phyloP scores from a whole-genome alignment of 768 basidiomycete genomes.

The Pisolithus sp. region DNA sequence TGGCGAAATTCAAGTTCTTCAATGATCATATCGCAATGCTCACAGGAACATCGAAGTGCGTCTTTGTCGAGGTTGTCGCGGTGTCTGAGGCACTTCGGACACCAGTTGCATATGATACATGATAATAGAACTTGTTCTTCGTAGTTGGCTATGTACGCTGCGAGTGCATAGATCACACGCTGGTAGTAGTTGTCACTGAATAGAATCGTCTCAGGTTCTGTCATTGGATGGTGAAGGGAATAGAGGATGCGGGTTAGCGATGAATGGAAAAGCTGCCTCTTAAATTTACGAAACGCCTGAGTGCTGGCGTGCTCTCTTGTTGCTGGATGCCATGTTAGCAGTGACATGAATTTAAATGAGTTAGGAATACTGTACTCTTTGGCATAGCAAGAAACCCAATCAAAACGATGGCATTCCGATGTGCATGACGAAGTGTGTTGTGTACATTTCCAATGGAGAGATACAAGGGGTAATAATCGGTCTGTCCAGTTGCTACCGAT shows the following conservation, averaged over 20 bases:
- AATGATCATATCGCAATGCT: constrained; percentile 15
- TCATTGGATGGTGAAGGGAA: constrained; percentile 9
- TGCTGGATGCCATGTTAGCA: neutral
- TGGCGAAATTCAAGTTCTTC: constrained; percentile 1
- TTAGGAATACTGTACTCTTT: constrained; percentile 7
- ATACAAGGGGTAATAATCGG: constrained; percentile 7
- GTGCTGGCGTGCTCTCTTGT: constrained; percentile 3
- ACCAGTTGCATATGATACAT: constrained; percentile 14
- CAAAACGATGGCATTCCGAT: constrained; percentile 3
- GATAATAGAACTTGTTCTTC: constrained; percentile 13
- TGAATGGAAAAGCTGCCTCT: constrained; percentile 14
- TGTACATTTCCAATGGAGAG: constrained; percentile 6
- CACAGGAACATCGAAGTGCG: constrained; percentile 5
- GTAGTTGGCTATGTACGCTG: constrained; percentile 15
- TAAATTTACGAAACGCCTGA: constrained; percentile 11
- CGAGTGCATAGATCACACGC: constrained; percentile 13
- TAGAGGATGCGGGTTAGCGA: constrained; percentile 11
- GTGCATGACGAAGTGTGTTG: constrained; percentile 1
- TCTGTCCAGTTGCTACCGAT: constrained; percentile 4
- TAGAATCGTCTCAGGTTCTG: constrained; percentile 4
- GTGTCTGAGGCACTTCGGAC: constrained; percentile 10
- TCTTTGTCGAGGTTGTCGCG: neutral
- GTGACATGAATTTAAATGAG: neutral
- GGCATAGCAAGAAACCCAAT: constrained; percentile 27
- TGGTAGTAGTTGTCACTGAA: constrained; percentile 16